These are phyloP conservation scores for Penicillium thymicola DNA, from an alignment of 2,329 filamentous ascomycete genomes.

Conservation along the genomic window DNA sequence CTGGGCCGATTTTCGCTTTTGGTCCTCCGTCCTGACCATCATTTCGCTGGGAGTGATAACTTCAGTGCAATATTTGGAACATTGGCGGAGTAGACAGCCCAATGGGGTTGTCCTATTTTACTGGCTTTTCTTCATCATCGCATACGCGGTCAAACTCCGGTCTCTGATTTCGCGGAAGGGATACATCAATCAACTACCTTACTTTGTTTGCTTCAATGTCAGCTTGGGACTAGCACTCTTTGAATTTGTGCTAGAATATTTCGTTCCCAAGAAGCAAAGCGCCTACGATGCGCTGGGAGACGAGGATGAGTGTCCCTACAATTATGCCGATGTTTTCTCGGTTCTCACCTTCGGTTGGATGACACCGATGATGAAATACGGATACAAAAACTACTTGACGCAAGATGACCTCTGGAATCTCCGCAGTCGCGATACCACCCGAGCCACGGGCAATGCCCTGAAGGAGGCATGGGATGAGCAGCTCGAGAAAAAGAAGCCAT, in stretches of 20 bases:
- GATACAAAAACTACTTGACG: slow-evolving; percentile 86
- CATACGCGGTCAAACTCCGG: slow-evolving; percentile 76
- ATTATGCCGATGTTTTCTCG: slow-evolving; percentile 93
- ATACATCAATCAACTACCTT: slow-evolving; percentile 63
- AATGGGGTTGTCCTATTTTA: slow-evolving; percentile 89
- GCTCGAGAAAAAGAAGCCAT: slow-evolving; percentile 70
- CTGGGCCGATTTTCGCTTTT: slow-evolving; percentile 80
- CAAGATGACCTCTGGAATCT: slow-evolving; percentile 96
- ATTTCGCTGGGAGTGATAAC: slow-evolving; percentile 72
- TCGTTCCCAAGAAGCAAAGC: slow-evolving; percentile 75
- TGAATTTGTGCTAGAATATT: slow-evolving; percentile 78
- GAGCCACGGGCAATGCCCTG: slow-evolving; percentile 66
- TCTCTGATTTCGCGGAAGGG: slow-evolving; percentile 77
- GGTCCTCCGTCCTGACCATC: slow-evolving; percentile 70
- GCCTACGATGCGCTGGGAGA: slow-evolving; percentile 66
- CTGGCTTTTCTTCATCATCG: slow-evolving; percentile 82
- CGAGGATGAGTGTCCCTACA: slow-evolving; percentile 66
- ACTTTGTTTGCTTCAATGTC: slow-evolving; percentile 73
- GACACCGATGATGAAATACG: slow-evolving; percentile 95
- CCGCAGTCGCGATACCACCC: slow-evolving; percentile 74
- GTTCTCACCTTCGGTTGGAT: slow-evolving; percentile 96
- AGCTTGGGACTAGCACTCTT: slow-evolving; percentile 66
- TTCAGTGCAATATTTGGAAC: slow-evolving; percentile 79
- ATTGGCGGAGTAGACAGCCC: slow-evolving; percentile 75
- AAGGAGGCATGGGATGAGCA: slow-evolving; percentile 74